Evolutionary conservation across 495 filamentous ascomycete genomes (phyloP), one percentile per base, ranked within the genome.

Genomic region (Pyronema domesticum): DNA sequence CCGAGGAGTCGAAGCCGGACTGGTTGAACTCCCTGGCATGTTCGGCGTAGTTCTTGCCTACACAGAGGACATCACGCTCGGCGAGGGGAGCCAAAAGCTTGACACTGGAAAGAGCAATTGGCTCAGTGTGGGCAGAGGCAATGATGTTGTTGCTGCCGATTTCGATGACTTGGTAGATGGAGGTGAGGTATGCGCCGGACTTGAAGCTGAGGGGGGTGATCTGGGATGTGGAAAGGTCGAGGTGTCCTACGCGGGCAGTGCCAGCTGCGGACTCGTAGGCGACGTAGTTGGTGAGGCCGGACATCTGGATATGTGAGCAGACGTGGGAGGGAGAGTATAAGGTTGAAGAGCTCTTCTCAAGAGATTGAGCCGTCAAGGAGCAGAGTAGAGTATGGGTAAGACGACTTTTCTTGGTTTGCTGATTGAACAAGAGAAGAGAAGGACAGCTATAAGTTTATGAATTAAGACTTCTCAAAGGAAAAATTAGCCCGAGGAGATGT

Each of bases 31-130:
- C 72, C 11, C 55, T 64, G 6, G 71, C 69, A 58, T 78, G 76
- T 54, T 76, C 72, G 33, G 61, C 66, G 62, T 78, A 78, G 48
- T 78, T 77, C 61, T 77, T 76, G 6, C 75, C 76, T 10, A 78
- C 70, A 3, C 69, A 70, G 1, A 77, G 64, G 7, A 78, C 61
- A 60, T 78, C 76, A n/a, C 75, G 68, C 7, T 66, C 73, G 7
- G 66, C 61, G 55, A 79, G 67, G 0, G 76, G 71, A 0, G 76
- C 65, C 1, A 75, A 68, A 7, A 73, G 51, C 46, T 71, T 68
- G 11, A 72, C 70, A 0, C 61, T 65, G 30, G 59, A 65, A 9
- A 69, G 59, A 34, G 66, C 56, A 33, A 76, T 55, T n/a, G 68
- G 46, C n/a, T 67, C 58, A 3, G 62, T 65, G 15, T 45, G 45